Evolutionary conservation across 176 grass and related monocot species (phyloP).

Genomic region (Thalia dealbata): DNA sequence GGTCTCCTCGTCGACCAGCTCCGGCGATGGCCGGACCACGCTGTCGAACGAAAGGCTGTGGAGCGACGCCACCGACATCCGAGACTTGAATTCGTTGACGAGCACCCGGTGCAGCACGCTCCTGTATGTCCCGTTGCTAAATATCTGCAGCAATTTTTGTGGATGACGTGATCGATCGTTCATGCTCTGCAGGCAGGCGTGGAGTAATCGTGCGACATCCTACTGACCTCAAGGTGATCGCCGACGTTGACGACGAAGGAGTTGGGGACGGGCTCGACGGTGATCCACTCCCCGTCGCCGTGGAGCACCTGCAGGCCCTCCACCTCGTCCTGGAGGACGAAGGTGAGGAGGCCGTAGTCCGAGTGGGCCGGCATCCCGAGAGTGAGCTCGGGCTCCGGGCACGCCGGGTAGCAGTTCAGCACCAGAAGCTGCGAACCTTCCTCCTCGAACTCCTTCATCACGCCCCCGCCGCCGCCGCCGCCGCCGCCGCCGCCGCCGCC

Average conservation of each 20-base stretch:
- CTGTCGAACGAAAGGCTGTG: conserved; percentile 47
- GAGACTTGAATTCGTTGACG: conserved; percentile 35
- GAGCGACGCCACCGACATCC: conserved; percentile 78
- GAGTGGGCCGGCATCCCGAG: conserved; percentile 85
- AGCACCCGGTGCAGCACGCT: conserved; percentile 65
- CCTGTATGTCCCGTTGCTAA: conserved; percentile 61
- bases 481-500: no score
- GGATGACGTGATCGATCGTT: no score
- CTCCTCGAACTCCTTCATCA: conserved; percentile 38
- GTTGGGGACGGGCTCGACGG: conserved; percentile 40
- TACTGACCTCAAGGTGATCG: no score
- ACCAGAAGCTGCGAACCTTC: conserved; percentile 63
- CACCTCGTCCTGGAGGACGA: conserved; percentile 64
- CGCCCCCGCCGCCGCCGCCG: no score
- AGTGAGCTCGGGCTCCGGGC: conserved; percentile 65
- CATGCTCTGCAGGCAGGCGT: no score
- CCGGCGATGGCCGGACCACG: conserved; percentile 35
- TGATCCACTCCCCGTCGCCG: conserved; percentile 43
- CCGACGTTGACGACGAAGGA: conserved; percentile 59
- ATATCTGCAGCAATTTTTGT: conserved; percentile 36
- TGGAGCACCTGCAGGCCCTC: conserved; percentile 56
- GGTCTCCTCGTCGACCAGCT: conserved; percentile 30
- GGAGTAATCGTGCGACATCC: no score
- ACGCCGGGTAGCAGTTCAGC: conserved; percentile 63
- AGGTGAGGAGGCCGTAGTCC: conserved; percentile 71